Conservation (phyloP, 148 eudicot genomes). For the Dysphania ambrosioides region DNA sequence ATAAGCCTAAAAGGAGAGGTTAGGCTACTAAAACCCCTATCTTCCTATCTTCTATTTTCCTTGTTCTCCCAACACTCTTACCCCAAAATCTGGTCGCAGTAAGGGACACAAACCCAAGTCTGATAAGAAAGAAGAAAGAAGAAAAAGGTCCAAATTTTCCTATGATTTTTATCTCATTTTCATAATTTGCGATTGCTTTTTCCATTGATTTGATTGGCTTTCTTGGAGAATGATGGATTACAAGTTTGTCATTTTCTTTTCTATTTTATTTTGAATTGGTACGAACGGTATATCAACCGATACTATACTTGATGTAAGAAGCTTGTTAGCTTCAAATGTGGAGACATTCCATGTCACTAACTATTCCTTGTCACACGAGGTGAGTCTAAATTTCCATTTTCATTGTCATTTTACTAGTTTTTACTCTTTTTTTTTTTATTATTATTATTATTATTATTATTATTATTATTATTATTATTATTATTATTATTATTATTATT, state of each 20-base stretch:
- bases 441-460: background rate
- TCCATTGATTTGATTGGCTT: too few relatives aligned
- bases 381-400: conserved; percentile 19
- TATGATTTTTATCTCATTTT: too few relatives aligned
- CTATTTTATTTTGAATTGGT: background rate
- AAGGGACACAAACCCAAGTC: conserved; percentile 64
- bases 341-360: conserved; percentile 90
- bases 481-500: too few relatives aligned
- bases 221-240: too few relatives aligned
- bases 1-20: conserved; percentile 69
- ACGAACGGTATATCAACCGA: conserved; percentile 90
- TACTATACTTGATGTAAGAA: conserved; percentile 80
- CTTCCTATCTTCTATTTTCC: conserved; percentile 13
- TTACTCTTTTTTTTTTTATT: too few relatives aligned
- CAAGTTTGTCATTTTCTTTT: background rate
- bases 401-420: too few relatives aligned
- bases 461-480: too few relatives aligned
- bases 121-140: conserved; percentile 88
- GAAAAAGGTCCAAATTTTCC: conserved; percentile 62
- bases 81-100: conserved; percentile 80
- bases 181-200: too few relatives aligned
- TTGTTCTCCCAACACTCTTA: conserved; percentile 13
- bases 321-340: conserved; percentile 65
- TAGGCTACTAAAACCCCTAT: conserved; percentile 42
- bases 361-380: conserved; percentile 89